phyloP scores from a whole-genome alignment of 176 grass and related monocot genomes.

The Elaeis guineensis region DNA sequence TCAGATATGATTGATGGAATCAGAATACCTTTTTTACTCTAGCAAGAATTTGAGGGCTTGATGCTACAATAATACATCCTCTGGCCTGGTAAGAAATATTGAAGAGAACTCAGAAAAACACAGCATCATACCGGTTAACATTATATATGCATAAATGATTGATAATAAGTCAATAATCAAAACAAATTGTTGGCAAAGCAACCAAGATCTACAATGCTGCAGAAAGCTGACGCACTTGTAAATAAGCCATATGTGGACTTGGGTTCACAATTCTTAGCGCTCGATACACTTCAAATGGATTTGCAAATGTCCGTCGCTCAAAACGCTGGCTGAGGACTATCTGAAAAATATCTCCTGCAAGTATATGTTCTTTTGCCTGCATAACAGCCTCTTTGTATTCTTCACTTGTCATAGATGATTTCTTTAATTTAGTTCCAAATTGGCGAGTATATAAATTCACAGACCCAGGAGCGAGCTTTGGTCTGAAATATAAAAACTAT shows the following conservation, averaged over 20 bases:
- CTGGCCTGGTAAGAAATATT: conserved; percentile 45
- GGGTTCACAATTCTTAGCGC: conserved; percentile 83
- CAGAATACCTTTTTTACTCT: conserved; percentile 61
- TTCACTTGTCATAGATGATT: conserved; percentile 68
- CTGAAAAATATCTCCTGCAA: conserved; percentile 90
- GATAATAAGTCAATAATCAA: conserved; percentile 4
- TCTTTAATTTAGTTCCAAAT: conserved; percentile 47
- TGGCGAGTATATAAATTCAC: conserved; percentile 51
- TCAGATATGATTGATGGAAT: background rate
- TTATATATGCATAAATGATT: no score
- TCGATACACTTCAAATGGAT: conserved; percentile 92
- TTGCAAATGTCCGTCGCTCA: conserved; percentile 67
- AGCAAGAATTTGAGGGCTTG: conserved; percentile 91
- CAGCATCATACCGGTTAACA: conserved; percentile 14
- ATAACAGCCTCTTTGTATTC: conserved; percentile 58
- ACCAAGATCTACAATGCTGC: background rate
- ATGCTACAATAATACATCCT: conserved; percentile 80
- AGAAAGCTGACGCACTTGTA: conserved; percentile 46
- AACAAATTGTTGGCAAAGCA: background rate
- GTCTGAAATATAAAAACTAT: conserved; percentile 34
- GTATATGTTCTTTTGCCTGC: conserved; percentile 74
- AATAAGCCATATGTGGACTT: conserved; percentile 85
- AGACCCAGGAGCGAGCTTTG: conserved; percentile 59
- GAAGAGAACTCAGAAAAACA: conserved; percentile 13
- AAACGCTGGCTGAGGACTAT: conserved; percentile 83